Conservation (phyloP, 2,329 filamentous ascomycete species). For the Alternaria gansuensis region DNA sequence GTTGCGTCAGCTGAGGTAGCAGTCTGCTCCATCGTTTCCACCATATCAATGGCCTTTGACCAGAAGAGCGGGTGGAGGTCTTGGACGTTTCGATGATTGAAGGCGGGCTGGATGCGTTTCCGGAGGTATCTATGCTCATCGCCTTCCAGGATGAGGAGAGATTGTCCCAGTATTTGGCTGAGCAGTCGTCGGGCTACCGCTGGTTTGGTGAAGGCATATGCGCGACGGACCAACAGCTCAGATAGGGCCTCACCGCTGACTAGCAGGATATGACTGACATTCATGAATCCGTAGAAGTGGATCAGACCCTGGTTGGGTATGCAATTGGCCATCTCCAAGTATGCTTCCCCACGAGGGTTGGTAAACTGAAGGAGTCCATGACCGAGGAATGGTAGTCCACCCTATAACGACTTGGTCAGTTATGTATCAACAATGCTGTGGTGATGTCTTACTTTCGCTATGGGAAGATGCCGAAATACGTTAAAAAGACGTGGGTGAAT, state of each 20-base stretch:
- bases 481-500: constrained; percentile 3
- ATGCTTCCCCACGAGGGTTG: constrained; percentile 8
- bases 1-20: not conserved
- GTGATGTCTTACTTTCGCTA: not conserved
- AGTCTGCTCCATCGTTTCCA: not conserved
- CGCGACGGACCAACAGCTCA: constrained; percentile 8
- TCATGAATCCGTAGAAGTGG: constrained; percentile 6
- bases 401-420: not conserved
- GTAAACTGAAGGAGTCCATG: constrained; percentile 9
- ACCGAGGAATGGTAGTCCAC: constrained; percentile 3
- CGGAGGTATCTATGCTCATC: constrained; percentile 5
- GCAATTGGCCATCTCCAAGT: constrained; percentile 4
- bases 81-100: not conserved
- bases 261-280: constrained; percentile 1
- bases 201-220: constrained; percentile 3
- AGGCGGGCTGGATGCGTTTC: constrained; percentile 1
- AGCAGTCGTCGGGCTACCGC: constrained; percentile 3
- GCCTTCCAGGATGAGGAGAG: constrained; percentile 10
- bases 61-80: constrained; percentile 3
- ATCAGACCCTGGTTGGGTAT: constrained; percentile 7
- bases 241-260: constrained; percentile 6
- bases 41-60: constrained; percentile 13
- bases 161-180: not conserved
- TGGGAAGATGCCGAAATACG: constrained; percentile 2
- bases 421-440: not conserved